Evolutionary conservation across 2,329 filamentous ascomycete genomes (phyloP), one percentile per base, ranked within the genome.

Genomic region (Myriosclerotinia curreyana): DNA sequence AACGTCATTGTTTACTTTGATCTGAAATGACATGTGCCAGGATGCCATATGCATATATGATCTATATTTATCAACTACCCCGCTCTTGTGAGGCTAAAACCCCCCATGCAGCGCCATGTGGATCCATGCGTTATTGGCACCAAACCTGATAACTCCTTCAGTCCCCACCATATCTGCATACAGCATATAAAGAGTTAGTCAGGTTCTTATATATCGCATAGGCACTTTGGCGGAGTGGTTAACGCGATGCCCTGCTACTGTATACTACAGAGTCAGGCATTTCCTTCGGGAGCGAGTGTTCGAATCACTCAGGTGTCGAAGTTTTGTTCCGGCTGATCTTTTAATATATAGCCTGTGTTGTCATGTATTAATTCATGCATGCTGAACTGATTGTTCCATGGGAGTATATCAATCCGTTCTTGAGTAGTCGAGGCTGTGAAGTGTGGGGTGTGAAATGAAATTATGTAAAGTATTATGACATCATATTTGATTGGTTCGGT

Each of bases 221-320:
- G 55, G 55, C 54, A 46, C 55, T 59, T 59, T 59, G 55, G 55
- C 55, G 55, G 55, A 61, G 59, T 61, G 59, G 59, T 61, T 61
- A 61, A 61, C 59, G 59, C 59, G 59, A 61, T 53, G 59, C 46
- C 59, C 59, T 61, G 59, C 59, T 61, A 61, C 34, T 60, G 36
- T 60, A 17, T 1, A 0, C 11, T 4, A 22, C 31, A 38, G 46
- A 51, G 58, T 31, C 48, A 61, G 59, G 36, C 59, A 53, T 61
- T 61, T 61, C 59, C 59, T 53, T 61, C 59, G 59, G 59, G 59
- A 61, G 59, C 59, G 48, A 61, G 59, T 53, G 59, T 61, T 61
- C 59, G 59, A 61, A 61, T 61, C 59, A 53, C 59, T 61, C 48
- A 61, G 59, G 59, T 53, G 59, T 61, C 59, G 59, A 3, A 1